Conservation (phyloP, 2,329 filamentous ascomycete species). For the Raffaelea deltoideospora region DNA sequence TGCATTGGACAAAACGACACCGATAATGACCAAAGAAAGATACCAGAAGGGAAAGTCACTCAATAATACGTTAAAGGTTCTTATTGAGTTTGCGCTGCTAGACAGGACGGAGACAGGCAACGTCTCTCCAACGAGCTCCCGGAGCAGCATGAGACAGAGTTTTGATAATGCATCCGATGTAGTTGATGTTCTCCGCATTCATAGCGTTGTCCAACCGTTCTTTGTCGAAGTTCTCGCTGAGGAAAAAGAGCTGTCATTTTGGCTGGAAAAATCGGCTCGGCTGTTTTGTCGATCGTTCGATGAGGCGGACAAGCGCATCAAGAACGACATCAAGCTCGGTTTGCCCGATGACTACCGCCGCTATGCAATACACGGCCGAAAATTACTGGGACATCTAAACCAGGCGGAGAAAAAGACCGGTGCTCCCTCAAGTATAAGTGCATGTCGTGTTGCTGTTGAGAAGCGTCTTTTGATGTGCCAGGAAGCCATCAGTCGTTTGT, state of each 20-base stretch:
- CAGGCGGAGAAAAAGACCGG: conserved; percentile 18
- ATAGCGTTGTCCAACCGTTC: conserved; percentile 37
- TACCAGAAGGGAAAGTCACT: conserved; percentile 20
- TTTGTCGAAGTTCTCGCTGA: conserved; percentile 30
- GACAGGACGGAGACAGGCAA: conserved; percentile 32
- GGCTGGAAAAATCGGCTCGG: conserved; percentile 30
- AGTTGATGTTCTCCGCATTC: conserved; percentile 33
- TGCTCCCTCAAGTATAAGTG: conserved; percentile 3
- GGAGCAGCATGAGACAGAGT: conserved; percentile 19
- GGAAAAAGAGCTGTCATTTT: conserved; percentile 25
- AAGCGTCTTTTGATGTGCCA: conserved; percentile 14
- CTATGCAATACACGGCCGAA: conserved; percentile 34
- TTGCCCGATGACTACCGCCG: conserved; percentile 37
- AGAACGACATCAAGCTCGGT: conserved; percentile 23
- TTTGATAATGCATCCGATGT: conserved; percentile 26
- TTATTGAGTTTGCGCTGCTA: conserved; percentile 36
- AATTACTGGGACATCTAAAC: conserved; percentile 26
- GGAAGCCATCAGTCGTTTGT: conserved; percentile 26
- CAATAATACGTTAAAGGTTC: conserved; percentile 31
- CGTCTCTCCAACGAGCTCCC: conserved; percentile 24
- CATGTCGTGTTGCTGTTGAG: not conserved
- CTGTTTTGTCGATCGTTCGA: conserved; percentile 35
- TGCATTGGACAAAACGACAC: conserved; percentile 28
- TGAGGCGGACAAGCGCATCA: conserved; percentile 26
- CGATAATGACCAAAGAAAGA: conserved; percentile 27